A percentile compares a stretch with the other conserved stretches of the same genome.
Evolutionary conservation across 192 early-diverging fungal species (phyloP).

Genomic region (Coemansia sp.): DNA sequence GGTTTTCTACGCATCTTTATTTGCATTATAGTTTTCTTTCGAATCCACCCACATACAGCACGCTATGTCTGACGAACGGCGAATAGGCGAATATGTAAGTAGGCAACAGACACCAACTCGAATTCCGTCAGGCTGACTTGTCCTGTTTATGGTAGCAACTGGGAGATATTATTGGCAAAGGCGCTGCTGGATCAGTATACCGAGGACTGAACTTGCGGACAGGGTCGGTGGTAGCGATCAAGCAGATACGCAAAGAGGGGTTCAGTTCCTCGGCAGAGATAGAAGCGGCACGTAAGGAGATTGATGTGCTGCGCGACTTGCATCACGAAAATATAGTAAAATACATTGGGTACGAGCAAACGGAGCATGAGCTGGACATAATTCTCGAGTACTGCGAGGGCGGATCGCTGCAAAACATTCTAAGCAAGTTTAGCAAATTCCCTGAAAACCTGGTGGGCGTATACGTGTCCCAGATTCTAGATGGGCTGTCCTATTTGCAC

Average conservation of each 20-base stretch:
- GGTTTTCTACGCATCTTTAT: background rate
- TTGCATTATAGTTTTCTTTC: background rate
- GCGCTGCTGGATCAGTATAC: constrained; percentile 71
- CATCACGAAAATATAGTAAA: constrained; percentile 67
- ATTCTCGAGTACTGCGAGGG: constrained; percentile 83
- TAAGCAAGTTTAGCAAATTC: constrained; percentile 70
- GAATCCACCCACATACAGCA: constrained; percentile 6
- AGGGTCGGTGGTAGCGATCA: constrained; percentile 69
- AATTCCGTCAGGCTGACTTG: background rate
- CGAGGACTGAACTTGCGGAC: constrained; percentile 64
- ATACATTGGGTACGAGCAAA: constrained; percentile 74
- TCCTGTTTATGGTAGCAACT: constrained; percentile 51
- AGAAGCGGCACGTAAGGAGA: constrained; percentile 69
- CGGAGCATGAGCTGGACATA: constrained; percentile 69
- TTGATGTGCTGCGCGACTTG: constrained; percentile 78
- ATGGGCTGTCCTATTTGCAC: constrained; percentile 56
- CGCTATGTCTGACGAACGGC: constrained; percentile 40
- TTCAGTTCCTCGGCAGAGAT: constrained; percentile 62
- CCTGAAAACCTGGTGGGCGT: constrained; percentile 69
- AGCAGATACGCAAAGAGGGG: constrained; percentile 62
- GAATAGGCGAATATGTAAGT: constrained; percentile 55
- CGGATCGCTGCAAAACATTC: constrained; percentile 67
- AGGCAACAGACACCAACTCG: background rate
- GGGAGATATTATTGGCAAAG: constrained; percentile 73
- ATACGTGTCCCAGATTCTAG: constrained; percentile 63